Evolutionary conservation across 192 early-diverging fungal species (phyloP).

Genomic region (Coemansia sp.): DNA sequence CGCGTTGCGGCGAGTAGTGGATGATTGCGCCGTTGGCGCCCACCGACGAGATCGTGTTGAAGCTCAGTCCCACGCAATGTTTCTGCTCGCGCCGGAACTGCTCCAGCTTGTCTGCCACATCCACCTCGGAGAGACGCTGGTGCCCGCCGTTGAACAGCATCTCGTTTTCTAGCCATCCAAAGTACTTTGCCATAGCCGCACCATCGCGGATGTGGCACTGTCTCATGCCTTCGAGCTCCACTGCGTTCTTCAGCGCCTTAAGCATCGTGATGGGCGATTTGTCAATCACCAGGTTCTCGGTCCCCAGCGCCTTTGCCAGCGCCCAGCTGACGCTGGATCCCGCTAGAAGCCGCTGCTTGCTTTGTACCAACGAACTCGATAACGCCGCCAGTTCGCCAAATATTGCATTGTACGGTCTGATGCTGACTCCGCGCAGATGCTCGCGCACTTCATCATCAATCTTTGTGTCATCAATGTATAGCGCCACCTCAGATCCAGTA

Average conservation of each 20-base stretch:
- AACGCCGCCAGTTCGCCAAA: constrained; percentile 70
- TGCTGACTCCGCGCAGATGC: constrained; percentile 65
- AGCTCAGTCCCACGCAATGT: constrained; percentile 90
- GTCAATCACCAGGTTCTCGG: constrained; percentile 57
- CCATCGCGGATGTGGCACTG: constrained; percentile 89
- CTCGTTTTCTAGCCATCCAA: constrained; percentile 95
- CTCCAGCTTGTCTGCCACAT: constrained; percentile 84
- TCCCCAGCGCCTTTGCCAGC: constrained; percentile 70
- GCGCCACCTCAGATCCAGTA: constrained; percentile 63
- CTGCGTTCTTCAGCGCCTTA: constrained; percentile 93
- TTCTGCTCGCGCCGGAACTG: constrained; percentile 71
- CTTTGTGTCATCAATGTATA: constrained; percentile 81
- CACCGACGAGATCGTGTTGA: constrained; percentile 94
- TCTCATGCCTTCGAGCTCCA: constrained; percentile 90
- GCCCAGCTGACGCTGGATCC: constrained; percentile 72
- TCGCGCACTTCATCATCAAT: constrained; percentile 60
- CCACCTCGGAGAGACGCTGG: constrained; percentile 72
- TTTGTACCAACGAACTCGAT: constrained; percentile 11
- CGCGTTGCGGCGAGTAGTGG: constrained; percentile 91
- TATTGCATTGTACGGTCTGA: constrained; percentile 74
- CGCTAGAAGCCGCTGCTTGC: constrained; percentile 60
- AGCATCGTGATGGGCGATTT: constrained; percentile 73
- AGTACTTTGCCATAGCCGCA: constrained; percentile 80
- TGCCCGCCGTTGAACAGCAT: constrained; percentile 65
- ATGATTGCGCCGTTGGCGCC: constrained; percentile 98